Percentiles rank a stretch among this genome's conserved stretches.
phyloP scores from a whole-genome alignment of 805 yeast genomes.

The Dipodascopsis uninucleata region DNA sequence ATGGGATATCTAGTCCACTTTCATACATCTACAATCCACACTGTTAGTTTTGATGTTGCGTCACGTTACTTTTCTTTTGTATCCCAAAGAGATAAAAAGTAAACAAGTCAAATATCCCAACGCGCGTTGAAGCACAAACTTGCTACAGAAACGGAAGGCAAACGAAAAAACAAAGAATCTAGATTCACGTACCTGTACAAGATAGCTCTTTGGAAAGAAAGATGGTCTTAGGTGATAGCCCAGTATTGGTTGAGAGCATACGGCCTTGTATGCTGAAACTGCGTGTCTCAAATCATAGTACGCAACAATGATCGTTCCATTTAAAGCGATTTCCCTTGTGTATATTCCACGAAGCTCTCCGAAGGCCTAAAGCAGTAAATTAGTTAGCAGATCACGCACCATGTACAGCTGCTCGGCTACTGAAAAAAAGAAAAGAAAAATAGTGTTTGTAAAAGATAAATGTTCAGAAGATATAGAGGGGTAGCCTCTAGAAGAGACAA shows the following conservation, averaged over 20 bases:
- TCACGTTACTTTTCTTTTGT: no score
- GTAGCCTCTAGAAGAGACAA: no score
- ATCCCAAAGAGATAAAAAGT: no score
- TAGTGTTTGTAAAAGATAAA: no score
- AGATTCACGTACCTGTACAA: conserved; percentile 14
- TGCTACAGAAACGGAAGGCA: no score
- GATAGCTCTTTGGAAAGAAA: conserved; percentile 19
- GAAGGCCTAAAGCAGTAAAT: conserved; percentile 13
- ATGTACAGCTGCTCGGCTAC: not conserved
- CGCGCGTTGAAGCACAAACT: no score
- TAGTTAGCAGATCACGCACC: not conserved
- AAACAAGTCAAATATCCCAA: no score
- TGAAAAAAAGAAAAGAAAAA: conserved; percentile 21
- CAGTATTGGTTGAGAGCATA: conserved; percentile 28
- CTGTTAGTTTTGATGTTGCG: no score
- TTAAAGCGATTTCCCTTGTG: conserved; percentile 25
- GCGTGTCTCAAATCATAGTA: conserved; percentile 31
- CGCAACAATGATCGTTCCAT: conserved; percentile 29
- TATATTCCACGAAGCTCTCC: conserved; percentile 31
- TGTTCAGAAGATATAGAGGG: no score
- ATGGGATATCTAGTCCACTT: conserved; percentile 25
- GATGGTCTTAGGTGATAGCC: conserved; percentile 23
- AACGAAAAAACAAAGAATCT: not conserved
- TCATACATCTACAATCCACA: conserved; percentile 13
- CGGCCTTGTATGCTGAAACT: conserved; percentile 27